Evolutionary conservation across 176 grass and related monocot genomes (phyloP).

Genomic region (Oropetium thomaeum): DNA sequence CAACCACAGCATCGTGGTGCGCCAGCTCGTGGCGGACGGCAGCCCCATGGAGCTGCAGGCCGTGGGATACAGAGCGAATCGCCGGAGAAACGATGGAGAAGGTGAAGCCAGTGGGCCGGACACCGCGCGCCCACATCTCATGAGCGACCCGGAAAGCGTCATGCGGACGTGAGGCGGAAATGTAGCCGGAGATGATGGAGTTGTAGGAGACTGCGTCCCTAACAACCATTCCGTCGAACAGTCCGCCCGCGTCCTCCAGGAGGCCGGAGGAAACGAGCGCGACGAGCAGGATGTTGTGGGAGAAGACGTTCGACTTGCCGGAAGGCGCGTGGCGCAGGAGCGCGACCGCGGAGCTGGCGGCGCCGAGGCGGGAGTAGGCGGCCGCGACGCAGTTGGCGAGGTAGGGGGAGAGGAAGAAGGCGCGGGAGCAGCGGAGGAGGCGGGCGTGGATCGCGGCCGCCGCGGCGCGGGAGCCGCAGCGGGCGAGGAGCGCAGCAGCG

Average conservation of each 20-base stretch:
- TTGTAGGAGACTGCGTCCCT: conserved; percentile 67
- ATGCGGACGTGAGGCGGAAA: background rate
- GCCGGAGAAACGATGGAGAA: conserved; percentile 58
- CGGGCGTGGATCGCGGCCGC: conserved; percentile 49
- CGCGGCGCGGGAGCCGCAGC: conserved; percentile 34
- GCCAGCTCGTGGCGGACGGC: conserved; percentile 40
- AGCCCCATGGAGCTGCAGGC: conserved; percentile 54
- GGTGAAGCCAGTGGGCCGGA: conserved; percentile 62
- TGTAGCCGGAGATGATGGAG: conserved; percentile 58
- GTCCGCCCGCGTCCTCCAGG: conserved; percentile 30
- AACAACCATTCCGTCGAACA: conserved; percentile 70
- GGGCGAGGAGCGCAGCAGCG: conserved; percentile 39
- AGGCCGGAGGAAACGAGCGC: conserved; percentile 17
- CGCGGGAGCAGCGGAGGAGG: conserved; percentile 53
- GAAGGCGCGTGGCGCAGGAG: conserved; percentile 40
- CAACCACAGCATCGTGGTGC: conserved; percentile 34
- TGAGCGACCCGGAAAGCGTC: conserved; percentile 36
- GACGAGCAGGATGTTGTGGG: conserved; percentile 58
- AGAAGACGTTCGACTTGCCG: conserved; percentile 43
- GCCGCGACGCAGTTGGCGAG: conserved; percentile 61
- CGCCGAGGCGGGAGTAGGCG: conserved; percentile 56
- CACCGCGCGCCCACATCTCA: conserved; percentile 47
- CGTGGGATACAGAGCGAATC: conserved; percentile 31
- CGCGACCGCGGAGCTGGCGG: conserved; percentile 19
- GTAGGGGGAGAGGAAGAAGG: conserved; percentile 41